Evolutionary conservation across 2,329 filamentous ascomycete genomes (phyloP).

Genomic region (Xylariomycetidae sp.): DNA sequence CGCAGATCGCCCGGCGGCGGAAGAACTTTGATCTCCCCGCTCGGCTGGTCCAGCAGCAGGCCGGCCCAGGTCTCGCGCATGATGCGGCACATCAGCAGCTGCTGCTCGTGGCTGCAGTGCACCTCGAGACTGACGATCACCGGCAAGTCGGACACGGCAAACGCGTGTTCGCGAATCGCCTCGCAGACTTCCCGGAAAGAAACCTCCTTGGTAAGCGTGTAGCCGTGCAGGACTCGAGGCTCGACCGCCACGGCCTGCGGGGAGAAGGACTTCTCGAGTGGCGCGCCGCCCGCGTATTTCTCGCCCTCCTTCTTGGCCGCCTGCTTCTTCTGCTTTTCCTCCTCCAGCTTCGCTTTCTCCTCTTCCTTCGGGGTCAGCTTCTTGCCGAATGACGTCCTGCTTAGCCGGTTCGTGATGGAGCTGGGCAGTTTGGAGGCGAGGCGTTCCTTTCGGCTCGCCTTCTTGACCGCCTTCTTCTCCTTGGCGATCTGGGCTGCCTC

Average conservation of each 20-base stretch:
- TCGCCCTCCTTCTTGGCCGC: not conserved
- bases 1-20: slow-evolving; percentile 65
- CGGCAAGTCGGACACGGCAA: slow-evolving; percentile 67
- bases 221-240: slow-evolving; percentile 77
- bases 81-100: slow-evolving; percentile 85
- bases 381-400: slow-evolving; percentile 42
- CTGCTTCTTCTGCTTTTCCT: not conserved
- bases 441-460: slow-evolving; percentile 54
- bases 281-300: slow-evolving; percentile 4
- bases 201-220: slow-evolving; percentile 85
- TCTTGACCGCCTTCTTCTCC: slow-evolving; percentile 51
- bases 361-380: slow-evolving; percentile 21
- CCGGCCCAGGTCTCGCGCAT: slow-evolving; percentile 81
- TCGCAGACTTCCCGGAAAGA: slow-evolving; percentile 80
- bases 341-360: slow-evolving; percentile 1
- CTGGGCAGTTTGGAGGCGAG: slow-evolving; percentile 54
- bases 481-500: slow-evolving; percentile 32
- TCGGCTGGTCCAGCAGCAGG: slow-evolving; percentile 56
- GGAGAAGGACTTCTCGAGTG: slow-evolving; percentile 17
- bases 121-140: slow-evolving; percentile 95
- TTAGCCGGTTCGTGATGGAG: slow-evolving; percentile 38
- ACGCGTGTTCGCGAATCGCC: slow-evolving; percentile 73
- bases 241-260: slow-evolving; percentile 42
- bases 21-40: slow-evolving; percentile 42
- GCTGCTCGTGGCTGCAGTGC: slow-evolving; percentile 74